Conservation (phyloP, 495 filamentous ascomycete species). For the Penicillium simplicissimum region DNA sequence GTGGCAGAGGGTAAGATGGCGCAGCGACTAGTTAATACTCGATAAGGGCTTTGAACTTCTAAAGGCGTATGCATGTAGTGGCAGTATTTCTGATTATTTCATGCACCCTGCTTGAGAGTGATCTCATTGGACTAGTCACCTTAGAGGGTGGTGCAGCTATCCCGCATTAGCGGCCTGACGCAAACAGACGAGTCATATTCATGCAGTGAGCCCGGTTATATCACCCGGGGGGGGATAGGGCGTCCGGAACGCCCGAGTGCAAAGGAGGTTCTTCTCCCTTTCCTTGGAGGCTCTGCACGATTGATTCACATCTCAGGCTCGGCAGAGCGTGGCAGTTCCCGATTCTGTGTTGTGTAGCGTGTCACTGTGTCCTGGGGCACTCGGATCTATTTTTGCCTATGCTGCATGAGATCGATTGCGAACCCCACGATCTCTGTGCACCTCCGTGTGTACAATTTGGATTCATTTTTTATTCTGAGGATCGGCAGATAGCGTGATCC, state of each 20-base stretch:
- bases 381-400: neutral
- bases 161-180: neutral
- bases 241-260: neutral
- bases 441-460: neutral
- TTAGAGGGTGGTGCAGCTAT: neutral
- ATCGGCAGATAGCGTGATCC: neutral
- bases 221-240: neutral
- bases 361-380: neutral
- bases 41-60: neutral
- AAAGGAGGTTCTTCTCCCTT: neutral
- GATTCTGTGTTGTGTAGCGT: neutral
- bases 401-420: neutral
- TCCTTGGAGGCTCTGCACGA: neutral
- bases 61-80: neutral
- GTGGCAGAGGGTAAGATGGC: neutral
- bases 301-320: neutral
- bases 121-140: neutral
- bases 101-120: neutral
- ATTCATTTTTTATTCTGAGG: neutral
- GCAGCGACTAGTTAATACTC: neutral
- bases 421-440: neutral
- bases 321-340: neutral
- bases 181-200: slow-evolving; percentile 1
- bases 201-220: neutral
- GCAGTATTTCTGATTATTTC: neutral